Base-by-base conservation (phyloP, 2,329 filamentous ascomycete genomes). In the Aspergillus floridensis region DNA sequence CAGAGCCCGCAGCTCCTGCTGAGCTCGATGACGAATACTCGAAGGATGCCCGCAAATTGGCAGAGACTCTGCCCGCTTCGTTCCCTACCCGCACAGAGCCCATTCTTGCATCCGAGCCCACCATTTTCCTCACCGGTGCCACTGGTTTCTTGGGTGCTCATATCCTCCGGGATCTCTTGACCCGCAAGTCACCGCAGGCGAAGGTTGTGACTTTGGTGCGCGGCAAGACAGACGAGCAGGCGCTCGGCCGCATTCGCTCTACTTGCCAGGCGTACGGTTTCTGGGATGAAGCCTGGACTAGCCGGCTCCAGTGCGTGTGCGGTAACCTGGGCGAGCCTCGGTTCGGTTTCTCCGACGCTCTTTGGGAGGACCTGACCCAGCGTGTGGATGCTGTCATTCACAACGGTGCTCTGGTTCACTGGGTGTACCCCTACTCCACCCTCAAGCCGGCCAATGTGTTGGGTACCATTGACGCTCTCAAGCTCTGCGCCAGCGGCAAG, bases 131-230 rank as follows among this genome's bases (percentile, higher is more conserved):
- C 5, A 97, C 93, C 2, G 92, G 93, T 48, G 92, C 91, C 4
- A 97, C 93, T 5, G 93, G 93, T 2, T 97, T 97, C 80, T 77
- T 97, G 21, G 93, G 93, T 29, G 84, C 90, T 0, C 96, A 92
- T 70, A 80, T 97, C 11, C 79, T 96, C 32, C 84, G 84, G 57
- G 91, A 96, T 57, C 76, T 96, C 1, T 81, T 97, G 1, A 83
- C 84, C 44, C 81, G 88, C 24, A 78, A 80, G 10, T 77, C 77
- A 16, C 82, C 79, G 19, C 75, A 78, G 19, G 79, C 85, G 14
- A 87, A 84, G 65, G 81, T 96, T 10, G 86, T 96, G 59, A 87
- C 88, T 0, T 87, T 93, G 59, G 88, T 96, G 4, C 88, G 92
- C 54, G 86, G 86, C 44, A 87, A 88, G 72, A 85, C 86, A 59